Conservation (phyloP, 805 yeast species). For the Komagataella mondaviorum region DNA sequence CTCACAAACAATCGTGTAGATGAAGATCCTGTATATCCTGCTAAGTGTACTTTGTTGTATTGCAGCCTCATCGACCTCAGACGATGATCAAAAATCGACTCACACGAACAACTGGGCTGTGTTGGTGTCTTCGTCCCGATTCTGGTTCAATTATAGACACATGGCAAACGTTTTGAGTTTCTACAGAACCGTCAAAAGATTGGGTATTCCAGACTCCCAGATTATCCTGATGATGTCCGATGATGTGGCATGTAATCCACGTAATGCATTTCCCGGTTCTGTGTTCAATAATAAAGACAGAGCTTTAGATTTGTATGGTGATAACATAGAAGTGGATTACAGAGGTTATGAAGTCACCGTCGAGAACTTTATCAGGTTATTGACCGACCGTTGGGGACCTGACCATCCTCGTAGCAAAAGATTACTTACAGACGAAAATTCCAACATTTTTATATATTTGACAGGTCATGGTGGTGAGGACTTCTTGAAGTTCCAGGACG, state of each 20-base stretch:
- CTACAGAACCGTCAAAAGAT: constrained; percentile 88
- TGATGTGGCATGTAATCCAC: constrained; percentile 92
- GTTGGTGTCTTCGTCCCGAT: constrained; percentile 85
- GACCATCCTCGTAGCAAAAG: constrained; percentile 91
- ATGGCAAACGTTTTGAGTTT: constrained; percentile 92
- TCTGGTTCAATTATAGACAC: constrained; percentile 98
- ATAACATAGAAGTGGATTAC: constrained; percentile 89
- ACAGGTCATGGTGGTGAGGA: constrained; percentile 99
- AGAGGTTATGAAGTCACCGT: constrained; percentile 98
- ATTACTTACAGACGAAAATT: constrained; percentile 81
- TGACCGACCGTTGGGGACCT: constrained; percentile 93
- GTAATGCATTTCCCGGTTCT: constrained; percentile 92
- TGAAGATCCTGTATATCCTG: background rate
- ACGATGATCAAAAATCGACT: constrained; percentile 16
- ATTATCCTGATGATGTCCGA: constrained; percentile 93
- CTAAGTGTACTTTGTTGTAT: background rate
- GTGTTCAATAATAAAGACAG: constrained; percentile 91
- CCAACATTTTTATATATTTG: constrained; percentile 86
- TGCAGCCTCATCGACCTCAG: background rate
- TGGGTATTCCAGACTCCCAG: constrained; percentile 97
- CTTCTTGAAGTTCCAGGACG: constrained; percentile 94
- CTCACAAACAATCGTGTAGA: background rate
- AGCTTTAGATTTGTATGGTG: constrained; percentile 87
- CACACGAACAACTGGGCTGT: constrained; percentile 76
- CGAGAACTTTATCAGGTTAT: constrained; percentile 81